Base-by-base conservation (phyloP, 139 green algal genomes). In the Chlamydomonas incerta region DNA sequence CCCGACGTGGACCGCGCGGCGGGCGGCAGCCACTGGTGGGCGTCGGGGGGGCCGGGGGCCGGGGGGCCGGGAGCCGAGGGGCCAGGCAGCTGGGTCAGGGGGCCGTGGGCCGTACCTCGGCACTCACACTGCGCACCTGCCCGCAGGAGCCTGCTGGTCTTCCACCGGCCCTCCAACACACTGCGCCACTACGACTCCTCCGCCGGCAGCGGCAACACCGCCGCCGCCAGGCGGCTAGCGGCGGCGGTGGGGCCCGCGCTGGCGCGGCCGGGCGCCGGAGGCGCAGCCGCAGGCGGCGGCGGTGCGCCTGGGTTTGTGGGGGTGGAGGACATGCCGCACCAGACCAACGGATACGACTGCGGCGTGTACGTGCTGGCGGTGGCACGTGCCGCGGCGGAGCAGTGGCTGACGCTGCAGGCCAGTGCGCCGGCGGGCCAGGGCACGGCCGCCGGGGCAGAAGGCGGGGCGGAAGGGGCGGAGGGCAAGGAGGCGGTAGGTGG, bases 301-400 rank as follows among this genome's bases (percentile, higher is more conserved):
- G 6, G 60, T n/a, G 23, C 24, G 26, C 73, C 67, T 2, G 52
- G 34, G 15, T 72, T 81, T 31, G 81, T 90, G n/a, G 63, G 76
- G n/a, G 69, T 82, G 11, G 31, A 21, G 23, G 31, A 3, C 31
- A 87, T 77, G 26, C 93, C 93, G 17, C 72, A 91, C 65, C 95
- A 97, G 75, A 47, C 55, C 1, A 97, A 98, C 74, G 67, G 82
- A 20, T 88, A 94, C 60, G 95, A 98, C 74, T 97, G 95, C 74
- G 95, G 95, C 0, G 28, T 95, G 74, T 93, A 94, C 62, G 73
- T 96, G 28, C 58, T 97, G n/a, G 93, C 90, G 10, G 15, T 92
- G 29, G 90, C 94, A 4, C 31, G 83, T 3, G 83, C 86, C 26
- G 62, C 93, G 26, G 86, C 76, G n/a, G 46, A 57, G 26, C 52